Evolutionary conservation across 495 filamentous ascomycete genomes (phyloP).

Genomic region (Penicillium atrosanguineum): DNA sequence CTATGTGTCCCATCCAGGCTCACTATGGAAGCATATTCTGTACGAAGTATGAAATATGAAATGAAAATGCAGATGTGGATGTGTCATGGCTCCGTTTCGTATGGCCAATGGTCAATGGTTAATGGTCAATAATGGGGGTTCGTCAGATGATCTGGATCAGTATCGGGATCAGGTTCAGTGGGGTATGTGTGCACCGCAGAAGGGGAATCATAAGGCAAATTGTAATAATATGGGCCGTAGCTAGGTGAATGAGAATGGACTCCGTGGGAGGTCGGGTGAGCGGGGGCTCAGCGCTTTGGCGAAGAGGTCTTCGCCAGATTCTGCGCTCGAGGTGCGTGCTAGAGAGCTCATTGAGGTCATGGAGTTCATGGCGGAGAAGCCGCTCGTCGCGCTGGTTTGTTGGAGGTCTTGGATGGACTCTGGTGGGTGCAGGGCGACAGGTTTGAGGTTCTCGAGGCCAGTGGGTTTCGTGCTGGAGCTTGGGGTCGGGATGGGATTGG

Average conservation of each 20-base stretch:
- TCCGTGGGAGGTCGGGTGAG: constrained; percentile 73
- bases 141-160: background rate
- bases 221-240: constrained; percentile 5
- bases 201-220: constrained; percentile 32
- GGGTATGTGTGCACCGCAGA: constrained; percentile 20
- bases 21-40: constrained; percentile 13
- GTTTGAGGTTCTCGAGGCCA: constrained; percentile 14
- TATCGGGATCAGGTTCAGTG: too few species aligned
- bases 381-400: constrained; percentile 27
- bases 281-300: constrained; percentile 77
- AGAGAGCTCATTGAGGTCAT: constrained; percentile 33
- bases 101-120: background rate
- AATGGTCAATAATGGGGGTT: constrained; percentile 7
- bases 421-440: constrained; percentile 43
- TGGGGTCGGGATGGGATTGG: constrained; percentile 25
- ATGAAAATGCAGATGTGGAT: background rate
- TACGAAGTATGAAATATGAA: constrained; percentile 18
- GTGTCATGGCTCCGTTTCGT: background rate
- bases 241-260: constrained; percentile 61
- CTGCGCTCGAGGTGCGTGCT: constrained; percentile 30
- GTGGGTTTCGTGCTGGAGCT: constrained; percentile 7
- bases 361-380: constrained; percentile 37
- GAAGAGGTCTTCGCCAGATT: constrained; percentile 72
- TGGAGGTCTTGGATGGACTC: constrained; percentile 41
- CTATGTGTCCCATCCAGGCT: constrained; percentile 14